A percentile compares a stretch with the other conserved stretches of the same genome.
These are phyloP conservation scores for Beauveria sp. DNA, from an alignment of 2,329 filamentous ascomycete genomes.

Conservation along the genomic window DNA sequence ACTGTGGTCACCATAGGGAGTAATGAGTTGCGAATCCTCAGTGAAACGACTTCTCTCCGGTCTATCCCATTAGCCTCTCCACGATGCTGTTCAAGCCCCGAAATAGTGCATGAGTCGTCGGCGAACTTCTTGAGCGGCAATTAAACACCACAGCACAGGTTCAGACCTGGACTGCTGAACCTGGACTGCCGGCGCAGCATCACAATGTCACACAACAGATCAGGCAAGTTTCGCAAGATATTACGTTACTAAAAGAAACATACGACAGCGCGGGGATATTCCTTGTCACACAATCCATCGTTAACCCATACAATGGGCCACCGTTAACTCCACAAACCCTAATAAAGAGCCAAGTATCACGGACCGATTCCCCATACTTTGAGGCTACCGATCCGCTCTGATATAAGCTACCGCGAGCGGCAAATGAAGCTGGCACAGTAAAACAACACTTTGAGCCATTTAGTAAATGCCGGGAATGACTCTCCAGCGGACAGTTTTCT, in stretches of 20 bases:
- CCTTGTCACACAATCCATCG: background rate
- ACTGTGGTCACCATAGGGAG: background rate
- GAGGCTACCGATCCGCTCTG: background rate
- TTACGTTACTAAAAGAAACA: background rate
- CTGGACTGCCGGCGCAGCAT: background rate
- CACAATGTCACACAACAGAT: background rate
- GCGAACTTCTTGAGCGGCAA: too few species aligned
- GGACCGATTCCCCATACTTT: background rate
- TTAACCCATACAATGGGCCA: background rate
- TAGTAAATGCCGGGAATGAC: slow-evolving; percentile 85
- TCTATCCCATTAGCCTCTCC: background rate
- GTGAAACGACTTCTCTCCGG: background rate
- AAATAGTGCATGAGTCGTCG: background rate
- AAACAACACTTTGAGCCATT: background rate
- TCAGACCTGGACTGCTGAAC: too few species aligned
- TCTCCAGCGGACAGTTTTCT: slow-evolving; percentile 68
- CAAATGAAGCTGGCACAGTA: background rate
- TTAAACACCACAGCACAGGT: background rate
- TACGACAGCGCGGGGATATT: background rate
- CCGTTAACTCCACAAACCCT: background rate
- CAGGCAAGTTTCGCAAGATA: background rate
- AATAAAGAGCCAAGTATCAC: background rate
- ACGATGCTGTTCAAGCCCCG: background rate
- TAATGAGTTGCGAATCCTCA: background rate
- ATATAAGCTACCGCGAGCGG: background rate